Percentiles rank a stretch among this genome's conserved stretches.
Conservation (phyloP, 495 filamentous ascomycete genomes). For the Lasiosphaeria miniovina region DNA sequence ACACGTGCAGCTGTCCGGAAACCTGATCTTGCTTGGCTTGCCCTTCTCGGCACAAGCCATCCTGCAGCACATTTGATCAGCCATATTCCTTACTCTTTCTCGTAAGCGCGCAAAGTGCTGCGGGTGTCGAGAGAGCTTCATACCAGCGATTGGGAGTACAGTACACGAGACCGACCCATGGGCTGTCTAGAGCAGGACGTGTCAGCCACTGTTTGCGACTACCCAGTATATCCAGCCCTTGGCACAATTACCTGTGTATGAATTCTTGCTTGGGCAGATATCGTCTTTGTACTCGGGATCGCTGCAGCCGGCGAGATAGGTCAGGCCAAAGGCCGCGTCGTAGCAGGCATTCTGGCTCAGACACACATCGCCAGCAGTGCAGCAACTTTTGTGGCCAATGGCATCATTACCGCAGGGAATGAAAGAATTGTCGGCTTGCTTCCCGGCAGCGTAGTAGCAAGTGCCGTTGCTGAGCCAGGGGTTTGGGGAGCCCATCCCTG, state of each 20-base stretch:
- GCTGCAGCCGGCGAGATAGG: slow-evolving; percentile 36
- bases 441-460: slow-evolving; percentile 27
- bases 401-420: slow-evolving; percentile 40
- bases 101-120: neutral
- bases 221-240: neutral
- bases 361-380: slow-evolving; percentile 34
- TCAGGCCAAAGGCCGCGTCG: slow-evolving; percentile 21
- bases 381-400: slow-evolving; percentile 32
- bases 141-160: slow-evolving; percentile 23
- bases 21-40: slow-evolving; percentile 7
- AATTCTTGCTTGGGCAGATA: slow-evolving; percentile 21
- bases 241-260: slow-evolving; percentile 9
- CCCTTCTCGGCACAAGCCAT: slow-evolving; percentile 15
- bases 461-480: slow-evolving; percentile 35
- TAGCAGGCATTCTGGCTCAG: slow-evolving; percentile 29
- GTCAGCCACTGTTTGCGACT: slow-evolving; percentile 15
- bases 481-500: slow-evolving; percentile 12
- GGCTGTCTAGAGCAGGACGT: neutral
- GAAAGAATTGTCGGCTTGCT: slow-evolving; percentile 12
- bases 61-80: slow-evolving; percentile 6
- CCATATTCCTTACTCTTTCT: neutral
- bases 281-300: slow-evolving; percentile 20
- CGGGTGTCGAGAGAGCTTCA: slow-evolving; percentile 17
- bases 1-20: slow-evolving; percentile 24
- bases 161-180: slow-evolving; percentile 6